Base-by-base conservation (phyloP, 495 filamentous ascomycete genomes). In the Usnea hakonensis region DNA sequence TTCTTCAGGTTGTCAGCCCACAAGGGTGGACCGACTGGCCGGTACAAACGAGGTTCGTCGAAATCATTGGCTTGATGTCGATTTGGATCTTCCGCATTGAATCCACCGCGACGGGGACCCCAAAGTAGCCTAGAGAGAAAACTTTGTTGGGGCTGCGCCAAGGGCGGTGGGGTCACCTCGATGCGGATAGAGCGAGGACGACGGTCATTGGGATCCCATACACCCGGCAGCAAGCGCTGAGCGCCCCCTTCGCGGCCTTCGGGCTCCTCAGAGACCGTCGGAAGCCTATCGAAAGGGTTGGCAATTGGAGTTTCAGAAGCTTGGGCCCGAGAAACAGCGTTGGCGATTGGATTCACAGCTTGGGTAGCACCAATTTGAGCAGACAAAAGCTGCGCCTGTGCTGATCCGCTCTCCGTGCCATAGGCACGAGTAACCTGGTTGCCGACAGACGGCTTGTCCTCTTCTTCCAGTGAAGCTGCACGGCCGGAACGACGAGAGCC, bases 351-450 rank as follows among this genome's bases (percentile, higher is more conserved):
- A 28, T 21, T 23, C 17, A 61, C 2, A 37, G 59, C 48, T 28
- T 40, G 17, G 50, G 13, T 32, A 19, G 21, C 30, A 37, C 36
- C 59, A 50, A 40, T 40, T 14, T 61, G 46, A 26, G 58, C 59
- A 40, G 37, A 40, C 48, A 61, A n/a, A 9, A 40, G 46, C 46
- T 61, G 35, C 1, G 36, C 48, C 17, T 35, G 36, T 14, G 36
- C 50, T 55, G 50, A 40, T 19, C 33, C 16, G 28, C 50, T 26
- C 36, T 38, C 23, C 0, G 36, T 61, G 35, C 59, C 59, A 43
- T 61, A 61, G 36, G 46, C 59, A 32, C 59, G 59, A 32, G 52
- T 61, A 2, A 40, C 53, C 21, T 55, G 52, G 36, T 17, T 41
- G 36, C 30, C n/a, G 23, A 61, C 26, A 5, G 52, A 28, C 33